phyloP scores from a whole-genome alignment of 2,329 filamentous ascomycete genomes.

The Aspergillus texensis region DNA sequence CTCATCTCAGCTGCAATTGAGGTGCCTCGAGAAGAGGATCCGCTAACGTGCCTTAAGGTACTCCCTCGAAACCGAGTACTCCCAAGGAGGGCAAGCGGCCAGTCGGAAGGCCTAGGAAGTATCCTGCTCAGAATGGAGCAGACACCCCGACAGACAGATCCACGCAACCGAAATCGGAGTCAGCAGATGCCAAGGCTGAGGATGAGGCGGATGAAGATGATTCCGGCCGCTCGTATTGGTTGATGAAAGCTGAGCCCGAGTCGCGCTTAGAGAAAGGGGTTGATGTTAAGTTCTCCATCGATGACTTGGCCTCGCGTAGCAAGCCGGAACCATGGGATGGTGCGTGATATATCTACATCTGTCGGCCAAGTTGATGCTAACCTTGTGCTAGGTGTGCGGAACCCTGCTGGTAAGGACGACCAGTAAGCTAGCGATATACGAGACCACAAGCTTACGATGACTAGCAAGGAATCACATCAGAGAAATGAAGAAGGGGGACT shows the following conservation, averaged over 20 bases:
- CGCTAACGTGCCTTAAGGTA: conserved; percentile 14
- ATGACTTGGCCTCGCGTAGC: conserved; percentile 73
- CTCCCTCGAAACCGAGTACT: conserved; percentile 19
- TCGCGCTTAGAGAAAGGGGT: conserved; percentile 81
- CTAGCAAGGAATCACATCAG: conserved; percentile 84
- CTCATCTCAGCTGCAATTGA: neutral
- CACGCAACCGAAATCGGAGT: conserved; percentile 21
- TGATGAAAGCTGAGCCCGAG: conserved; percentile 88
- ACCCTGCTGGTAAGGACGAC: conserved; percentile 40
- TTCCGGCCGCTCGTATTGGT: conserved; percentile 63
- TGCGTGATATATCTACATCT: conserved; percentile 44
- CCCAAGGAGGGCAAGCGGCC: conserved; percentile 26
- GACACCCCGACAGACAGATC: conserved; percentile 16
- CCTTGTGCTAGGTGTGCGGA: conserved; percentile 46
- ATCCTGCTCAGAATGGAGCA: conserved; percentile 18
- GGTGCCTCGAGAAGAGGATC: too few species aligned
- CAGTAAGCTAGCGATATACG: neutral
- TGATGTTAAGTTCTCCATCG: conserved; percentile 92
- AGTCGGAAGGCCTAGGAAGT: conserved; percentile 30
- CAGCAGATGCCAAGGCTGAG: conserved; percentile 15
- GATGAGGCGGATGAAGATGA: conserved; percentile 20
- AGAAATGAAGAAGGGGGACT: conserved; percentile 86
- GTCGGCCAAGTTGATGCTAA: conserved; percentile 9
- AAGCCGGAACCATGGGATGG: conserved; percentile 91
- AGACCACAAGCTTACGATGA: conserved; percentile 20